phyloP scores from a whole-genome alignment of 495 filamentous ascomycete species.

The Aspergillus mulundensis region DNA sequence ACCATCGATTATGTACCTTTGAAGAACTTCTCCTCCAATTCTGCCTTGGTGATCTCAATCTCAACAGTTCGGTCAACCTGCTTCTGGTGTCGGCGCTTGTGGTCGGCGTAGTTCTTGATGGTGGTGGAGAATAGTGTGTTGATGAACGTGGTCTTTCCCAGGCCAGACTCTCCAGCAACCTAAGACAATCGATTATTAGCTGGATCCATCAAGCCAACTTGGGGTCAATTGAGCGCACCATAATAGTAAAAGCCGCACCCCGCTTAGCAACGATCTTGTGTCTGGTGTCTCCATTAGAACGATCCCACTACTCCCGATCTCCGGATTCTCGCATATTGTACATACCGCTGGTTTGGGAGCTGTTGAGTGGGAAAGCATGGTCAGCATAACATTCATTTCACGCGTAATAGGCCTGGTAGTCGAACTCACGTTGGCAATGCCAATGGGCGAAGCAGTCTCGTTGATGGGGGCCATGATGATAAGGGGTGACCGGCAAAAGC shows the following conservation, averaged over 20 bases:
- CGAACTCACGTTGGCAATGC: constrained; percentile 89
- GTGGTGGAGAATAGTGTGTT: constrained; percentile 99
- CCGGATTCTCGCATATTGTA: constrained; percentile 12
- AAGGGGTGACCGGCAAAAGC: constrained; percentile 23
- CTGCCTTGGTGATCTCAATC: constrained; percentile 99
- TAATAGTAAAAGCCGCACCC: constrained; percentile 98
- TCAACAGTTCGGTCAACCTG: constrained; percentile 99
- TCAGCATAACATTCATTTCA: background rate
- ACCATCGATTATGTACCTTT: constrained; percentile 64
- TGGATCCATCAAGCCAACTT: background rate
- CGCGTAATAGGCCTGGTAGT: background rate
- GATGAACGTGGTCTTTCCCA: constrained; percentile 99
- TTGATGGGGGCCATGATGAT: constrained; percentile 69
- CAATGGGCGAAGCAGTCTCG: constrained; percentile 90
- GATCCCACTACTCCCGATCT: constrained; percentile 12
- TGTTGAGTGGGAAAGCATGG: constrained; percentile 23
- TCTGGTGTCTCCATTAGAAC: constrained; percentile 45
- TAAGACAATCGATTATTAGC: constrained; percentile 39
- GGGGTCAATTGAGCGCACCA: constrained; percentile 56
- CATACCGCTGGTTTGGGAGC: constrained; percentile 86
- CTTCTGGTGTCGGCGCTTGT: constrained; percentile 97
- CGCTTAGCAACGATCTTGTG: constrained; percentile 99
- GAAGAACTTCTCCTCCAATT: constrained; percentile 99
- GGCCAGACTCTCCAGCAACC: constrained; percentile 97
- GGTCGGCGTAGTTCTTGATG: constrained; percentile 99